Evolutionary conservation across 345 rosid species (phyloP).

Genomic region (Crucihimalaya himalaica): DNA sequence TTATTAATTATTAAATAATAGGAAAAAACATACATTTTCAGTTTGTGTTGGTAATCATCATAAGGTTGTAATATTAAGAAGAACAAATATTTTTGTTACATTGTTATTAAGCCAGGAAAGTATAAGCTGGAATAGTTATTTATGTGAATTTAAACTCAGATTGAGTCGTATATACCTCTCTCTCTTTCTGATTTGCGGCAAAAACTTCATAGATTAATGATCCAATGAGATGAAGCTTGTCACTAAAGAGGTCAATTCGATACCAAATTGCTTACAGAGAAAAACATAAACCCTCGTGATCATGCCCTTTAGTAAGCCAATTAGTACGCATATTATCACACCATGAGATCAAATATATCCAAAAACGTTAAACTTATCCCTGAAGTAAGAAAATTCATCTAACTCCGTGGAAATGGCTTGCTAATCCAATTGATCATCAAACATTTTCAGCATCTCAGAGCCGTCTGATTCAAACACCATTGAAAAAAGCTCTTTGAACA

Average conservation of each 20-base stretch:
- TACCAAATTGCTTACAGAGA: background rate
- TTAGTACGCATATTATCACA: background rate
- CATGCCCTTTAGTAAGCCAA: background rate
- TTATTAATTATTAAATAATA: background rate
- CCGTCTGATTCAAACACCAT: background rate
- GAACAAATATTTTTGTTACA: background rate
- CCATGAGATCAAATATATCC: background rate
- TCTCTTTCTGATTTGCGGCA: background rate
- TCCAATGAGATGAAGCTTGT: background rate
- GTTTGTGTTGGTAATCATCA: conserved; percentile 11
- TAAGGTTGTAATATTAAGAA: conserved; percentile 9
- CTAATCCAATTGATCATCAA: background rate
- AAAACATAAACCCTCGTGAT: background rate
- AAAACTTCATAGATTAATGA: background rate
- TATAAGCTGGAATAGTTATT: background rate
- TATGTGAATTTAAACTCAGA: conserved; percentile 18
- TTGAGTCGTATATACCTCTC: background rate
- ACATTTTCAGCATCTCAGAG: background rate
- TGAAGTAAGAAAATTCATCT: background rate
- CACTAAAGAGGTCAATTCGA: background rate
- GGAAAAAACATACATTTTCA: background rate
- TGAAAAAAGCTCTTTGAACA: background rate
- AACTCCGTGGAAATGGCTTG: background rate
- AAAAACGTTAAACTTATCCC: background rate
- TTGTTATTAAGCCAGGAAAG: background rate